A percentile compares a stretch with the other conserved stretches of the same genome.
Evolutionary conservation across 1,139 yeast genomes (phyloP).

Genomic region (Taphrina flavorubra): DNA sequence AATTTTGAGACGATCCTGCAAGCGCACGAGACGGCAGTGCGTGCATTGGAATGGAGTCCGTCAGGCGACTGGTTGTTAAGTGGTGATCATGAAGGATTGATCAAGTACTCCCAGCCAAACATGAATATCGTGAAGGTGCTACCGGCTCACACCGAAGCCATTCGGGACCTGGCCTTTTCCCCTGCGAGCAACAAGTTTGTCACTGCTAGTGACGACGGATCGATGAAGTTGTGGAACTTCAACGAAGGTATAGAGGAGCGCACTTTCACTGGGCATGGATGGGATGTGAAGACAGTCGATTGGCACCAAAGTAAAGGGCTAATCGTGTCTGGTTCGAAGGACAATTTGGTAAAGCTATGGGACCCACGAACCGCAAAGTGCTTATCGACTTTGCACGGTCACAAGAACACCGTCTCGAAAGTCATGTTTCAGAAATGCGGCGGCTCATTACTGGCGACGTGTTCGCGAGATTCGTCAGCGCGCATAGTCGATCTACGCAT

Average conservation of each 20-base stretch:
- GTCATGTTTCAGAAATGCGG: slow-evolving; percentile 75
- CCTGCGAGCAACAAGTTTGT: slow-evolving; percentile 90
- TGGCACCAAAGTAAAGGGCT: slow-evolving; percentile 94
- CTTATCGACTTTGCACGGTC: slow-evolving; percentile 82
- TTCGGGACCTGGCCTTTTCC: slow-evolving; percentile 81
- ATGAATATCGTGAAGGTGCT: slow-evolving; percentile 92
- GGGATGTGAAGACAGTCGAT: slow-evolving; percentile 97
- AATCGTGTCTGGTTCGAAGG: slow-evolving; percentile 73
- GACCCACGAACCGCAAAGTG: slow-evolving; percentile 86
- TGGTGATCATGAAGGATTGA: slow-evolving; percentile 89
- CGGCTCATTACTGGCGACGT: slow-evolving; percentile 79
- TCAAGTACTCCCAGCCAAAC: slow-evolving; percentile 98
- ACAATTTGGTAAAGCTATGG: slow-evolving; percentile 90
- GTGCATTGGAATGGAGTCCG: slow-evolving; percentile 80
- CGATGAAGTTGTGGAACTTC: slow-evolving; percentile 91
- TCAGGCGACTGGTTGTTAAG: slow-evolving; percentile 93
- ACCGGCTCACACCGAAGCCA: slow-evolving; percentile 72
- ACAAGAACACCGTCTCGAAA: slow-evolving; percentile 88
- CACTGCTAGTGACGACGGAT: slow-evolving; percentile 75
- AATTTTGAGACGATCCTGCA: slow-evolving; percentile 96
- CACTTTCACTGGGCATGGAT: slow-evolving; percentile 85
- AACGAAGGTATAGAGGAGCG: slow-evolving; percentile 86
- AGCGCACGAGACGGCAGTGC: slow-evolving; percentile 91
- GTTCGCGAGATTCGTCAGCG: slow-evolving; percentile 86
- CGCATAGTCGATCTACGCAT: slow-evolving; percentile 84